Evolutionary conservation across 306 rosid species (phyloP), one percentile per base, ranked within the genome.

Genomic region (Dalbergia cultrata): DNA sequence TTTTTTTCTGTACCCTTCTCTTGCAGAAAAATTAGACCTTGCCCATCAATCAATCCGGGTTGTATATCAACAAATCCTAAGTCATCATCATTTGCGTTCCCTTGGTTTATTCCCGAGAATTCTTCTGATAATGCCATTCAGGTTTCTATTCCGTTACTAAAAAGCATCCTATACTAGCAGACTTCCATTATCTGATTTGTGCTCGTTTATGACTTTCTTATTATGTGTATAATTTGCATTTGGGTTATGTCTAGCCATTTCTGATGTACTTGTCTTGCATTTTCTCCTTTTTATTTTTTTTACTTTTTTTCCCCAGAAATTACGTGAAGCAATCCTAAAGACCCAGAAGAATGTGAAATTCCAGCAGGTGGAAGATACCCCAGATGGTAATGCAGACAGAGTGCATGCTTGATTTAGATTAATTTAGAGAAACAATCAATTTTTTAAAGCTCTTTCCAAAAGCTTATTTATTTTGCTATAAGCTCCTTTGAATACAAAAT

Each of bases 311-410:
- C 37, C 47, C 7, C 92, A 95, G 98, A 88, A 85, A 77, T 71
- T 95, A 80, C 82, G 94, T 43, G 94, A 91, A 84, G 98, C 91
- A 73, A 95, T 95, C 83, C 72, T 90, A 45, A 80, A 87, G 82
- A 95, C 99, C 22, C 99, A 91, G 90, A 91, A 86, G 84, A 93
- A 95, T 77, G 93, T 90, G 52, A 91, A 88, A 83, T 81, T 95
- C 61, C 89, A 70, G 77, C 87, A 65, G 4, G 80, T 83, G 81
- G 94, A 89, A 87, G 90, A 93, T 82, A 87, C 90, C 49, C 90
- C 89, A 13, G 37, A 89, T 72, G 98, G 99, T 95, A 79, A 85
- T 47, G 61, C 58, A 74, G 21, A 8, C 83, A 19, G 58, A 44
- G 4, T 72, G 31, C 39, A 47, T 37, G 41, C 5, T 35, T 35